A percentile compares a stretch with the other conserved stretches of the same genome.
These are phyloP conservation scores for Elasticomyces elasticus DNA, from an alignment of 495 filamentous ascomycete species.

Conservation along the genomic window DNA sequence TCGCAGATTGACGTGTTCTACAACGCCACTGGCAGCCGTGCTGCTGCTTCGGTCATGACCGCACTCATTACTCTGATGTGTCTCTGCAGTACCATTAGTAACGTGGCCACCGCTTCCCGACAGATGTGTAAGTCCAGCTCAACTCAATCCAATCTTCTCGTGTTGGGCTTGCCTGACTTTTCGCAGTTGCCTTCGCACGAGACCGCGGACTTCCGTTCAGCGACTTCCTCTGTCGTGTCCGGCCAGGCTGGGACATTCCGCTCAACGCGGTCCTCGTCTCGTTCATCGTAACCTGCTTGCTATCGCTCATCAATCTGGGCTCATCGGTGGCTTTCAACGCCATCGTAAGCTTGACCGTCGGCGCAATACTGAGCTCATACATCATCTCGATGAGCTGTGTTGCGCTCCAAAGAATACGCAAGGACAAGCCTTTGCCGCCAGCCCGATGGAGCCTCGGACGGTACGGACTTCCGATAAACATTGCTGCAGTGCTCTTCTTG, in stretches of 20 bases:
- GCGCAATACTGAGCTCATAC: constrained; percentile 60
- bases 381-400: background rate
- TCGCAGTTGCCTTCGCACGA: constrained; percentile 54
- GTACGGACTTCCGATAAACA: background rate
- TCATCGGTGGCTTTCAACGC: constrained; percentile 56
- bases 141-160: too few relatives aligned
- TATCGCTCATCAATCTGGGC: constrained; percentile 64
- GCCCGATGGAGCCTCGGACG: background rate
- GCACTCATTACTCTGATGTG: constrained; percentile 14
- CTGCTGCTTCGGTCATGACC: constrained; percentile 37
- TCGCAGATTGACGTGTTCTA: constrained; percentile 27
- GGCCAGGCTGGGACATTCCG: constrained; percentile 52
- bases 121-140: too few relatives aligned
- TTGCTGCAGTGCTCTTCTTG: background rate
- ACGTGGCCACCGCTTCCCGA: constrained; percentile 10
- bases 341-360: constrained; percentile 57
- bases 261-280: constrained; percentile 60
- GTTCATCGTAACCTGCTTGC: constrained; percentile 48
- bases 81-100: background rate
- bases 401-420: background rate
- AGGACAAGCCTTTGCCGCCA: background rate
- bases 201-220: constrained; percentile 66
- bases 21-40: constrained; percentile 21
- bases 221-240: constrained; percentile 49
- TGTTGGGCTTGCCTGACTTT: too few relatives aligned